Evolutionary conservation across 2,329 filamentous ascomycete genomes (phyloP).

Genomic region (Neofusicoccum sp.): DNA sequence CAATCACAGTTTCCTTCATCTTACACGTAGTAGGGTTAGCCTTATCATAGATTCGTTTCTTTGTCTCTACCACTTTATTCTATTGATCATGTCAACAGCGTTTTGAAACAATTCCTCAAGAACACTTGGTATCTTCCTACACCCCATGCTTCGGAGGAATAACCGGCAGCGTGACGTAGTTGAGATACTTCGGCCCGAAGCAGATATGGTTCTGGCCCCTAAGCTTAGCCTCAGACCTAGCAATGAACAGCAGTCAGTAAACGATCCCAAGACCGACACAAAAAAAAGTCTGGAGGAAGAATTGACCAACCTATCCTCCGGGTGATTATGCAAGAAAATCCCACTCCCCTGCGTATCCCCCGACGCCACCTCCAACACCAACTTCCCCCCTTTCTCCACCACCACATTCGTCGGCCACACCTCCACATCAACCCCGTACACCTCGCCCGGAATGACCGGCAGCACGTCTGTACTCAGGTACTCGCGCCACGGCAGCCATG

Average conservation of each 20-base stretch:
- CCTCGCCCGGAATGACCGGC: constrained; percentile 56
- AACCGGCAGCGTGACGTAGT: constrained; percentile 58
- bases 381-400: constrained; percentile 52
- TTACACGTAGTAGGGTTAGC: too few relatives aligned
- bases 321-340: constrained; percentile 57
- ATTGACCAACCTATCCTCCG: constrained; percentile 49
- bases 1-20: too few relatives aligned
- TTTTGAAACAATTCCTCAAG: background rate
- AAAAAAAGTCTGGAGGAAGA: background rate
- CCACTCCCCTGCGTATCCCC: constrained; percentile 63
- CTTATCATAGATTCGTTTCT: too few relatives aligned
- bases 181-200: constrained; percentile 52
- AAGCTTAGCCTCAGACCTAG: constrained; percentile 44
- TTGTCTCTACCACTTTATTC: background rate
- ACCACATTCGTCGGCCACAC: constrained; percentile 67
- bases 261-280: background rate
- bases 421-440: constrained; percentile 65
- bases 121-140: background rate
- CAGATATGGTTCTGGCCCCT: constrained; percentile 57
- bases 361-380: constrained; percentile 58
- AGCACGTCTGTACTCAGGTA: constrained; percentile 61
- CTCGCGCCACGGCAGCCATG: constrained; percentile 60
- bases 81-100: background rate
- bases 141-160: constrained; percentile 47
- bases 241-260: background rate